These are phyloP conservation scores for Ilex asprella DNA, from an alignment of 257 asterid species.

Conservation along the genomic window DNA sequence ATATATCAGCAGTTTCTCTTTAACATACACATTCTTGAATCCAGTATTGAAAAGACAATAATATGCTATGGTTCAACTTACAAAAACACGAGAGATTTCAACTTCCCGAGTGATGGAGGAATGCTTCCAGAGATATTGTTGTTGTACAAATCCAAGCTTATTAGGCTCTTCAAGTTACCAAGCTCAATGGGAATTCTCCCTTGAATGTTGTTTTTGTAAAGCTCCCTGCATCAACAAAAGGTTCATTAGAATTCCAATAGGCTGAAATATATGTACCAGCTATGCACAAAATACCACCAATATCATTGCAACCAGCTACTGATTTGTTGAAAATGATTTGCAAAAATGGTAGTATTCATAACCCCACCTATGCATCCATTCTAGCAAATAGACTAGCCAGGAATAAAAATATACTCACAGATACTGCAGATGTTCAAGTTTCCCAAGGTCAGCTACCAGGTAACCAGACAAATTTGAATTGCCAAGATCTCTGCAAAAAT, in stretches of 20 bases:
- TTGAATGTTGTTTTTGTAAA: conserved; percentile 77
- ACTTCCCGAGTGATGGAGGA: conserved; percentile 69
- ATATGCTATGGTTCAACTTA: conserved; percentile 32
- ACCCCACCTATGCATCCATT: too few relatives aligned
- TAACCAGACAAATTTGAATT: conserved; percentile 70
- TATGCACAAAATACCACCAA: conserved; percentile 1
- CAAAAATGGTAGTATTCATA: not conserved
- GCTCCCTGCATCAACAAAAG: conserved; percentile 53
- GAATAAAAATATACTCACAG: conserved; percentile 43
- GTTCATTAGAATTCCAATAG: not conserved
- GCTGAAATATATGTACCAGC: conserved; percentile 5
- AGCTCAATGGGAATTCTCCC: conserved; percentile 82
- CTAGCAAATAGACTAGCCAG: too few relatives aligned
- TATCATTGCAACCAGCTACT: conserved; percentile 7
- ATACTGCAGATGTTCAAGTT: conserved; percentile 65
- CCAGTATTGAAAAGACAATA: not conserved
- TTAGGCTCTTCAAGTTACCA: conserved; percentile 75
- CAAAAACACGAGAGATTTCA: conserved; percentile 84
- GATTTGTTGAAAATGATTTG: not conserved
- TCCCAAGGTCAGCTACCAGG: conserved; percentile 66
- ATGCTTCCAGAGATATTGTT: conserved; percentile 71
- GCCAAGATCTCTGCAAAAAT: conserved; percentile 60
- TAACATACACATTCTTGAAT: too few relatives aligned
- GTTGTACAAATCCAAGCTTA: conserved; percentile 93
- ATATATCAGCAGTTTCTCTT: not conserved